Evolutionary conservation across 73 alveolate genomes (phyloP), one percentile per base, ranked within the genome.

Genomic region (Paramecium bursaria): DNA sequence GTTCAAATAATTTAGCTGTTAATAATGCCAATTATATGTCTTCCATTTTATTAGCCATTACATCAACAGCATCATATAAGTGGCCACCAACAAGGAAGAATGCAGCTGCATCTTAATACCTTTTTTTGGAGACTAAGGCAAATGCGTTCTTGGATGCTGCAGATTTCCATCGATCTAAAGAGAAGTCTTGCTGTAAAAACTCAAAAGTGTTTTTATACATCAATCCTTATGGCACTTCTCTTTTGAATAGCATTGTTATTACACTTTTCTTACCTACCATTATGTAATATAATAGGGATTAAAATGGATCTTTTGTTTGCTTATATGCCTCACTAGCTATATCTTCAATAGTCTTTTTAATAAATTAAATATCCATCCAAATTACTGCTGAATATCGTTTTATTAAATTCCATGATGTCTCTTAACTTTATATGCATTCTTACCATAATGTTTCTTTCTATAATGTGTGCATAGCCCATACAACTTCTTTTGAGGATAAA

Each of bases 101-200:
- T 19, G 82, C 82, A 14, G 82, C 82, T 21, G 82, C 82, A 67
- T 67, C 82, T 27, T 67, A 67, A 15, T 67, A 67, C 21, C 82
- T 31, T 42, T 67, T 67, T 67, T 67, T 67, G 7, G 82, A 31
- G 1, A 67, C 82, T 67, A 67, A 42, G 1, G 82, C 82, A 67
- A 39, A 67, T 0, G 82, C 82, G 44, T 67, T 67, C 14, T 67
- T 67, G 1, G 82, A 67, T 11, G 82, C 82, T 39, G 82, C 82
- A 1, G 54, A 42, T 42, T 67, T 67, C 82, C 82, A 67, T 67
- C 82, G 49, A 67, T 42, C 50, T 19, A 31, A 67, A 19, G 57
- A 21, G 23, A 67, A 67, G 44, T 67, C 82, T 42, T 42, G 11
- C 44, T 67, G 60, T 47, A 67, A 39, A 67, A 67, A 67, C 21